Evolutionary conservation across 2,329 filamentous ascomycete species (phyloP), one percentile per base, ranked within the genome.

Genomic region (Didymellaceae sp.): DNA sequence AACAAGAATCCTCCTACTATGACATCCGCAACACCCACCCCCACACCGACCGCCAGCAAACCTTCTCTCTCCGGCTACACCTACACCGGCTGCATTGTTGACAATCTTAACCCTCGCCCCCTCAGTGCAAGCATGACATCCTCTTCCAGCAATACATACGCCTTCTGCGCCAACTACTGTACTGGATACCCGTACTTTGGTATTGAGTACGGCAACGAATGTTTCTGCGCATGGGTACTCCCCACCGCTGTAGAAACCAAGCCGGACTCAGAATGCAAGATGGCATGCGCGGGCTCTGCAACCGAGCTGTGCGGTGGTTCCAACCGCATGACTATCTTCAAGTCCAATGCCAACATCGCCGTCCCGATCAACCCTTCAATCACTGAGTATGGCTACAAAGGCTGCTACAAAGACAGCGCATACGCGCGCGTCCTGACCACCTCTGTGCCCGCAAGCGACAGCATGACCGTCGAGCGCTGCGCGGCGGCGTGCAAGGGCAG

Each of bases 161-260:
- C 54, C 4, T 22, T 25, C 35, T 66, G 63, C 43, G 44, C 63
- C 10, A 9, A 37, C 14, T 66, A 59, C 55, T 66, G 59, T 37
- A 38, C 44, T 6, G 58, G 57, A 14, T 65, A 59, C 45, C 44
- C 48, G 5, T 66, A 56, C 51, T 63, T 63, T 14, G 63, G 63
- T 32, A 54, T 65, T 21, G 63, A 66, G 46, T 65, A 66, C 45
- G 45, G 55, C n/a, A 22, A 45, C 18, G 63, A 66, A 50, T 65
- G 63, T 53, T 68, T 75, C 58, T 79, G 77, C 61, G 69, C 73
- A 42, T 67, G 66, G 33, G 67, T 68, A 2, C 61, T 76, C 14
- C 62, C 62, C 5, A 65, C 69, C 31, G 60, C 56, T 2, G 38
- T 13, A 16, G 38, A 44, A 9, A 31, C 35, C 13, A 20, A 24